These are phyloP conservation scores for Cydonia oblonga DNA, from an alignment of 331 rosid genomes.

Conservation along the genomic window DNA sequence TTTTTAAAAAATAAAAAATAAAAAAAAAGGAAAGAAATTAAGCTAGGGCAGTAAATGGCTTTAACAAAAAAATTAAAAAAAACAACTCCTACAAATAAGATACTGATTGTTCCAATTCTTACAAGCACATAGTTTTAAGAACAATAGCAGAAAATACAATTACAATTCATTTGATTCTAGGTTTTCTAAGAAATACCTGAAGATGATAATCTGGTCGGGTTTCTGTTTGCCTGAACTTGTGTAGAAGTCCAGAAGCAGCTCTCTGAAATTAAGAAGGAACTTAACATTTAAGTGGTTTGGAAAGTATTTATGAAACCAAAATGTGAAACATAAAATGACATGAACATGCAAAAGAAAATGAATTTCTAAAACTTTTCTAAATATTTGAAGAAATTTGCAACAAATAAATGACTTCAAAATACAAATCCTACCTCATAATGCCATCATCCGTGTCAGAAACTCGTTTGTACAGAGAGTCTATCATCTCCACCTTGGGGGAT, in stretches of 20 bases:
- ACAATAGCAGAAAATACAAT: background rate
- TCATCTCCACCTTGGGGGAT: conserved; percentile 87
- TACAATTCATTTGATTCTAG: background rate
- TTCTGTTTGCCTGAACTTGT: conserved; percentile 58
- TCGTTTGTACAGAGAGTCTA: conserved; percentile 63
- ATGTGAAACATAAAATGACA: background rate
- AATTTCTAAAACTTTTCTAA: background rate
- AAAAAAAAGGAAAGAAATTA: too few relatives aligned
- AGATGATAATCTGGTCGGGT: conserved; percentile 76
- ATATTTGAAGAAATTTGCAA: background rate
- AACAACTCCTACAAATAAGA: background rate
- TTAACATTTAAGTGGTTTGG: background rate
- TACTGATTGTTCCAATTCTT: background rate
- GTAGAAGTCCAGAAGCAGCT: conserved; percentile 63
- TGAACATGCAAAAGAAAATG: background rate
- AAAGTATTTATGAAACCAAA: background rate
- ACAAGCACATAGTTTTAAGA: background rate
- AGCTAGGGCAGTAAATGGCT: background rate
- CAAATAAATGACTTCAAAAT: background rate
- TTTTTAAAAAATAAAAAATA: too few relatives aligned
- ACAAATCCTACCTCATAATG: conserved; percentile 52
- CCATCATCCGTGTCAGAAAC: conserved; percentile 72
- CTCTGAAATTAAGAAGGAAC: conserved; percentile 42
- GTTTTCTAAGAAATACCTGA: conserved; percentile 39
- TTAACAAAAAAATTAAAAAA: too few relatives aligned